Evolutionary conservation across 495 filamentous ascomycete species (phyloP).

Genomic region (Talaromyces ruber): DNA sequence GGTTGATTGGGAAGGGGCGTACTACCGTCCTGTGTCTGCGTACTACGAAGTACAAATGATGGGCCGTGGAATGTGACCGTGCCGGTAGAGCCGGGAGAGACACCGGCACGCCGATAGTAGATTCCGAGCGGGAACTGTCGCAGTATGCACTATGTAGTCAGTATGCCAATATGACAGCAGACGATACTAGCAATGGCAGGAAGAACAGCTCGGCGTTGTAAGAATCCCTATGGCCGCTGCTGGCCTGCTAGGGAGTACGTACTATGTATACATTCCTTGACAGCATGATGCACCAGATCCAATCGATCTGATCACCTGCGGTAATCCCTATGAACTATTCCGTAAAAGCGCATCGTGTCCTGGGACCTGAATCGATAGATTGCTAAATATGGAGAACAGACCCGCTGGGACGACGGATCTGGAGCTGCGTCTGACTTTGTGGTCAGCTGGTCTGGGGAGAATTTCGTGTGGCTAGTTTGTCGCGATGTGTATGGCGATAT

Average conservation of each 20-base stretch:
- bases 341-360: not conserved
- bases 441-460: constrained; percentile 3
- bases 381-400: constrained; percentile 1
- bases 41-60: not conserved
- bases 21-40: not conserved
- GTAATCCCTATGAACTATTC: not conserved
- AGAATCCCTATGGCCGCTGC: not conserved
- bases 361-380: not conserved
- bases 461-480: not conserved
- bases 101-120: not conserved
- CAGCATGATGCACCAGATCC: not conserved
- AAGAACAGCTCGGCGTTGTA: not conserved
- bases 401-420: not conserved
- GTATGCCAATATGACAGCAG: too few species aligned
- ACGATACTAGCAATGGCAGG: too few species aligned
- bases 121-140: not conserved
- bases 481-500: not conserved
- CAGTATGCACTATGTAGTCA: too few species aligned
- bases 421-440: not conserved
- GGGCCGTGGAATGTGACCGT: not conserved
- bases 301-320: not conserved
- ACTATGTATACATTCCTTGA: not conserved
- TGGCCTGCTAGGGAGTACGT: not conserved
- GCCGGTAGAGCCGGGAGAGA: not conserved
- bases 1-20: not conserved